Evolutionary conservation across 2,329 filamentous ascomycete genomes (phyloP), one percentile per base, ranked within the genome.

Genomic region (Fulvia fulva): DNA sequence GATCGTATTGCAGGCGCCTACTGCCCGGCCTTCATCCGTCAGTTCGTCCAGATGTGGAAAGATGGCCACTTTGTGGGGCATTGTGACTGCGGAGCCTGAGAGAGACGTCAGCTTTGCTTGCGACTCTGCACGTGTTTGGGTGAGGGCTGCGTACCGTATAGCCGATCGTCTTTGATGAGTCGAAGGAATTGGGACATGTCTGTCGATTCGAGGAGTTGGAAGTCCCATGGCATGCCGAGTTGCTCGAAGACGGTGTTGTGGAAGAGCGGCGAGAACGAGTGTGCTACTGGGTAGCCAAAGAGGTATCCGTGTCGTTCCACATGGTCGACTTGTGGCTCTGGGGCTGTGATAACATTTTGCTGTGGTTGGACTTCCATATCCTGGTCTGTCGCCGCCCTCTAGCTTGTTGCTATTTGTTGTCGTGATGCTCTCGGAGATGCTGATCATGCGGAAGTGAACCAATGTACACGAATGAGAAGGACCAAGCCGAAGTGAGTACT

Each of bases 1-100:
- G 53, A 93, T 81, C 0, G 89, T 94, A 78, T 94, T 93, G 74
- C 88, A 87, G 52, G 89, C 89, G 50, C 89, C 89, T 22, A 91
- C 87, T 34, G 87, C 85, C 51, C 82, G 81, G 65, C 85, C 89
- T 74, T 91, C 88, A 22, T 84, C 81, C 6, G 88, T 91, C 37
- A 92, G 77, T 55, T 86, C 83, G 68, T 93, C 89, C 8, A 93
- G 81, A 65, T 90, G 80, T 0, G 83, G 80, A 59, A 92, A 83
- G 70, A 93, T 90, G 66, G 84, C 80, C 25, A 93, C 83, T 74
- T 94, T 93, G 78, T 90, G 86, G 0, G 90, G 90, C 89, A 93
- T 94, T 21, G 89, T 93, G 37, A 93, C 85, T 3, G 87, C 85
- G 22, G 87, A 84, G 55, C 87, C 87, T 83, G 62, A 14, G 63